A percentile compares a stretch with the other conserved stretches of the same genome.
phyloP scores from a whole-genome alignment of 495 filamentous ascomycete genomes.

The Penicillium silybi region DNA sequence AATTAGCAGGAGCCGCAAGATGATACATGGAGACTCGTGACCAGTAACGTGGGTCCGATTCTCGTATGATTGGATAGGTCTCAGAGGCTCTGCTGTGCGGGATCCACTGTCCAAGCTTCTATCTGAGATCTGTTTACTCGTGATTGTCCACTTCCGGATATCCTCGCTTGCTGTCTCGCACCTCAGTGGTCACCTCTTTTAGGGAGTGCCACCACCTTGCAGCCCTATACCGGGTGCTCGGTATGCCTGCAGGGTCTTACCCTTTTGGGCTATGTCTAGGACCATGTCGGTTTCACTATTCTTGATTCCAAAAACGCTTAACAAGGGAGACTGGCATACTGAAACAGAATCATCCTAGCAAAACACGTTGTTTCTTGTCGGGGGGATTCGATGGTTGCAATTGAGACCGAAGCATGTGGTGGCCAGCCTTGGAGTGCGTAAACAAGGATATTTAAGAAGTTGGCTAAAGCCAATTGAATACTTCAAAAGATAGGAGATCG shows the following conservation, averaged over 20 bases:
- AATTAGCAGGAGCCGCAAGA: background rate
- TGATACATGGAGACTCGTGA: no score
- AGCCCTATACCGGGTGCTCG: background rate
- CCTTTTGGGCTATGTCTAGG: background rate
- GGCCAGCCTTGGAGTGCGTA: background rate
- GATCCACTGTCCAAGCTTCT: background rate
- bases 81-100: no score
- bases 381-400: background rate
- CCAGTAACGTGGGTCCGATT: no score
- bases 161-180: background rate
- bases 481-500: background rate
- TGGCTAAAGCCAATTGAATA: background rate
- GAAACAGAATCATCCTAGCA: background rate
- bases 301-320: background rate
- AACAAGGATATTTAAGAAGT: background rate
- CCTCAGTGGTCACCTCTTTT: background rate
- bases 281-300: background rate
- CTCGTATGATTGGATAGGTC: no score
- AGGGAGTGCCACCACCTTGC: background rate
- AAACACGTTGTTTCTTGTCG: background rate
- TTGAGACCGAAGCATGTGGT: background rate
- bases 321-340: background rate
- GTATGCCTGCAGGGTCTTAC: constrained; percentile 3
- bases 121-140: background rate
- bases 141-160: background rate